A percentile compares a stretch with the other conserved stretches of the same genome.
phyloP scores from a whole-genome alignment of 495 filamentous ascomycete genomes.

The Amphirosellinia nigrospora region DNA sequence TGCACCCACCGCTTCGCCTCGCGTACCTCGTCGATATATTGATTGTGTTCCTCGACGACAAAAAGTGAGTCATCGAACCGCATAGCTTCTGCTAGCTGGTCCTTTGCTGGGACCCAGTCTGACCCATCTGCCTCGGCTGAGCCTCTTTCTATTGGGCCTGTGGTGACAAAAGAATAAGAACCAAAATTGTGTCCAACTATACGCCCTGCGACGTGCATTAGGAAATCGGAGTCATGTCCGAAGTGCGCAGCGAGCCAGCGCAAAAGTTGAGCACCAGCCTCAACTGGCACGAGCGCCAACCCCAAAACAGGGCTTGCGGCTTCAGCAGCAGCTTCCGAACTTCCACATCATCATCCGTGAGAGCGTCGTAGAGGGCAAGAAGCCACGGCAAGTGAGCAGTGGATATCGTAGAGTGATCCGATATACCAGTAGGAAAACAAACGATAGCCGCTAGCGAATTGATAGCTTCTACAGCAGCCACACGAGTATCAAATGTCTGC shows the following conservation, averaged over 20 bases:
- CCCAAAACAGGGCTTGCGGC: constrained; percentile 49
- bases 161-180: constrained; percentile 11
- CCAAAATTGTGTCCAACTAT: constrained; percentile 40
- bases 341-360: constrained; percentile 93
- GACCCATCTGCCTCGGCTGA: neutral
- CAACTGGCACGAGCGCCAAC: constrained; percentile 44
- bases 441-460: constrained; percentile 39
- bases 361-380: constrained; percentile 56
- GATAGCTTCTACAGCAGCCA: constrained; percentile 57
- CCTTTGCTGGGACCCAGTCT: constrained; percentile 48
- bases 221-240: constrained; percentile 36
- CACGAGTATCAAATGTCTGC: constrained; percentile 70
- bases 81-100: constrained; percentile 55
- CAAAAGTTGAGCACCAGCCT: constrained; percentile 46
- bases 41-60: constrained; percentile 86
- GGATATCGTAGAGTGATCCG: constrained; percentile 16
- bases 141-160: neutral
- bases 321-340: constrained; percentile 69
- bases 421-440: constrained; percentile 34
- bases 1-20: constrained; percentile 71
- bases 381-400: constrained; percentile 47
- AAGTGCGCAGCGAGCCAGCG: constrained; percentile 42
- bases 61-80: constrained; percentile 78
- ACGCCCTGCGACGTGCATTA: constrained; percentile 39
- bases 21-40: constrained; percentile 79